Evolutionary conservation across 1,284 basidiomycete species (phyloP).

Genomic region (Malassezia yamatoensis): DNA sequence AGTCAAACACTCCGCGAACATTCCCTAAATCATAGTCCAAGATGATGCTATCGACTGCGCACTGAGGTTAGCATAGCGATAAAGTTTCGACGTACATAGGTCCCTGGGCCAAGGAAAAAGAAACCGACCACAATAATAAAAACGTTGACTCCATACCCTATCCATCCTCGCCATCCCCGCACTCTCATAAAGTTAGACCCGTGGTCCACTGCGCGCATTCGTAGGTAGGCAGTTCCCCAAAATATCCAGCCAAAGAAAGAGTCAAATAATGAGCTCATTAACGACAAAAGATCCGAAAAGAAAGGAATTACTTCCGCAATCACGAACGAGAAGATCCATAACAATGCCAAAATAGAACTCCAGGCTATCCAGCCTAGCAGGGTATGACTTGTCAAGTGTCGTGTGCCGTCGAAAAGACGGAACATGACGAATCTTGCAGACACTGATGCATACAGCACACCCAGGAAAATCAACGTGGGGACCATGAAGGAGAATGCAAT

Average conservation of each 20-base stretch:
- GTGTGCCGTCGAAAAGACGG: neutral
- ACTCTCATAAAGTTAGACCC: neutral
- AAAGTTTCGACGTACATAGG: neutral
- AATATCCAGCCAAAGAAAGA: conserved; percentile 3
- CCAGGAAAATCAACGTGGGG: conserved; percentile 1
- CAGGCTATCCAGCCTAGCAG: neutral
- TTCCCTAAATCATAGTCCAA: neutral
- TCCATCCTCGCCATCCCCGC: neutral
- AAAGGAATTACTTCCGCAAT: neutral
- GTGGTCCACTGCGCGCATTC: neutral
- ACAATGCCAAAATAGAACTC: neutral
- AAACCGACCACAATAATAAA: neutral
- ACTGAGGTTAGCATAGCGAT: neutral
- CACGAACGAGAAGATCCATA: neutral
- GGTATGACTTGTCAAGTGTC: neutral
- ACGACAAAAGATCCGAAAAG: neutral
- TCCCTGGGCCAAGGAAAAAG: neutral
- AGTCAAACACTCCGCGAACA: conserved; percentile 1
- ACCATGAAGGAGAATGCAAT: conserved; percentile 3
- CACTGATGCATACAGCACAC: neutral
- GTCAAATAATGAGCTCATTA: conserved; percentile 1
- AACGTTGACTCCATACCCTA: neutral
- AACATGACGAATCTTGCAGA: neutral
- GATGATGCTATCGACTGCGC: neutral
- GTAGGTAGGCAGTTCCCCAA: neutral